These are phyloP conservation scores for Boletus barrowsii DNA, from an alignment of 768 basidiomycete species.

Conservation along the genomic window DNA sequence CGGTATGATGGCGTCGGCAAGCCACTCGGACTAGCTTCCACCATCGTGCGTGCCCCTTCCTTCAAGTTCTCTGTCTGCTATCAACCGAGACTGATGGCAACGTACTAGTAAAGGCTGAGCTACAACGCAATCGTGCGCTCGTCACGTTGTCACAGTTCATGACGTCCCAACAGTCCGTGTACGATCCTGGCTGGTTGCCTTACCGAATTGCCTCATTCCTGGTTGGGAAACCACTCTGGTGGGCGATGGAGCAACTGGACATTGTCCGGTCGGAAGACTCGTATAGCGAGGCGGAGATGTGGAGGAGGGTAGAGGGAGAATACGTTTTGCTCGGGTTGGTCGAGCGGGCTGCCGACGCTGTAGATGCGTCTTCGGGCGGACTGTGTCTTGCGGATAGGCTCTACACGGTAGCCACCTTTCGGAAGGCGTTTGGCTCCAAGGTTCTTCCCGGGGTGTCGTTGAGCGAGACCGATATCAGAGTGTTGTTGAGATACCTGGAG, in stretches of 20 bases:
- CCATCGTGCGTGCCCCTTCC: constrained; percentile 57
- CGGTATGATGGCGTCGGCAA: constrained; percentile 70
- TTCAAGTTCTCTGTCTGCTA: neutral
- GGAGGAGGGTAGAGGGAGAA: constrained; percentile 65
- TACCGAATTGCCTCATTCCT: constrained; percentile 66
- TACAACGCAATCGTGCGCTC: constrained; percentile 43
- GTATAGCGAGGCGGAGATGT: constrained; percentile 42
- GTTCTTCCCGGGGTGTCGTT: constrained; percentile 44
- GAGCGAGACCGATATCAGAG: constrained; percentile 60
- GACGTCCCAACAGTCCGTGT: constrained; percentile 54
- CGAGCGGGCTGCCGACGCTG: constrained; percentile 61
- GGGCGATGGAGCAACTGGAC: constrained; percentile 79
- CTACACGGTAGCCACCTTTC: constrained; percentile 61
- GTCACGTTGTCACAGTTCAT: constrained; percentile 56
- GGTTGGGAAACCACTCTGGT: constrained; percentile 80
- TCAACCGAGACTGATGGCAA: constrained; percentile 22
- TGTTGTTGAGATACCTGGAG: constrained; percentile 75
- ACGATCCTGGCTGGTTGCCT: constrained; percentile 67
- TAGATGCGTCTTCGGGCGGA: constrained; percentile 44
- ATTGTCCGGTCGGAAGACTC: constrained; percentile 62
- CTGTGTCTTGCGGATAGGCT: constrained; percentile 53
- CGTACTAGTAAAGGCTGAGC: constrained; percentile 67
- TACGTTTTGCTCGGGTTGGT: constrained; percentile 67
- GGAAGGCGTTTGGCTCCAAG: constrained; percentile 48
- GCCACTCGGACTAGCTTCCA: constrained; percentile 66